These are phyloP conservation scores for Tricholoma matsutake DNA, from an alignment of 768 basidiomycete species.

Conservation along the genomic window DNA sequence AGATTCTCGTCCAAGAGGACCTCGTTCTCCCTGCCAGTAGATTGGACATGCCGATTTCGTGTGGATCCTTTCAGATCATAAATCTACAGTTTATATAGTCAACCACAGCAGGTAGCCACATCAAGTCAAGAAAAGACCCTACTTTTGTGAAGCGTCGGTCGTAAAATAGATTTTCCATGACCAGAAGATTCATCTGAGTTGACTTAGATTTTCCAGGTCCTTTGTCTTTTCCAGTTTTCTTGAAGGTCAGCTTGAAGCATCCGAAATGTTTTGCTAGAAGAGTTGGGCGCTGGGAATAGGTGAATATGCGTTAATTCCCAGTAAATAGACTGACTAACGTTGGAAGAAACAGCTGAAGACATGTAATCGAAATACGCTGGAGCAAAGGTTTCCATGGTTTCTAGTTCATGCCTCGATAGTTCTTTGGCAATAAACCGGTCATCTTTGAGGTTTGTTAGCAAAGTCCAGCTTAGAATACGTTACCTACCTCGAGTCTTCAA, in stretches of 20 bases:
- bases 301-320: slow-evolving; percentile 6
- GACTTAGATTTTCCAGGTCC: slow-evolving; percentile 65
- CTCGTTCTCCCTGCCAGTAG: slow-evolving; percentile 87
- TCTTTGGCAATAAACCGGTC: slow-evolving; percentile 99
- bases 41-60: slow-evolving; percentile 88
- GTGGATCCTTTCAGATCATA: slow-evolving; percentile 98
- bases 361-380: slow-evolving; percentile 98
- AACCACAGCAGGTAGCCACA: not conserved
- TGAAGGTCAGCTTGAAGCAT: slow-evolving; percentile 91
- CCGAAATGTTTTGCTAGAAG: slow-evolving; percentile 96
- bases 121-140: slow-evolving; percentile 2
- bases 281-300: slow-evolving; percentile 71
- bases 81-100: slow-evolving; percentile 47
- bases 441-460: slow-evolving; percentile 45
- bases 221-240: slow-evolving; percentile 72
- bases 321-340: slow-evolving; percentile 45
- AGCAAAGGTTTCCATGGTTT: slow-evolving; percentile 95
- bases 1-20: slow-evolving; percentile 97
- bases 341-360: slow-evolving; percentile 85
- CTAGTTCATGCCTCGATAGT: slow-evolving; percentile 84
- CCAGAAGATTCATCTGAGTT: slow-evolving; percentile 90
- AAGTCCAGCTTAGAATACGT: not conserved
- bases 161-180: slow-evolving; percentile 98
- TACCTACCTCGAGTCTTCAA: slow-evolving; percentile 85
- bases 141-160: slow-evolving; percentile 89